Percentiles rank a stretch among this genome's conserved stretches.
phyloP scores from a whole-genome alignment of 805 yeast species.

The Saturnispora halmiae region DNA sequence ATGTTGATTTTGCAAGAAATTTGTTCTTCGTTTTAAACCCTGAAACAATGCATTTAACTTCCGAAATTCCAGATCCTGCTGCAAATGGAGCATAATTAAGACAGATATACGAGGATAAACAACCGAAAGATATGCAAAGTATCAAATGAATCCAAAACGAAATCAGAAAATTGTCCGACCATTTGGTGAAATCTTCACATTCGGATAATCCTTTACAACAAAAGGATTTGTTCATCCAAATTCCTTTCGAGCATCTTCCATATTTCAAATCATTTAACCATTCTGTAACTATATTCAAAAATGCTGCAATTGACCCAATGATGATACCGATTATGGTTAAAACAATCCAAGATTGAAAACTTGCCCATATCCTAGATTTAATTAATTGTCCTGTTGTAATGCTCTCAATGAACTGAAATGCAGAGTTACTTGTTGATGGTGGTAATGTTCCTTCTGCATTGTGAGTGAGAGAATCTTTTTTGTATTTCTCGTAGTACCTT shows the following conservation, averaged over 20 bases:
- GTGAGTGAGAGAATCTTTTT: neutral
- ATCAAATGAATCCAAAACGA: constrained; percentile 52
- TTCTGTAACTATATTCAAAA: constrained; percentile 72
- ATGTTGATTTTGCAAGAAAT: constrained; percentile 65
- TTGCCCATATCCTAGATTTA: constrained; percentile 15
- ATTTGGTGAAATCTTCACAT: constrained; percentile 63
- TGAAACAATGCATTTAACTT: constrained; percentile 86
- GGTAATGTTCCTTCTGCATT: neutral
- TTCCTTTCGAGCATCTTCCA: constrained; percentile 67
- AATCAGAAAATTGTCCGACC: constrained; percentile 40
- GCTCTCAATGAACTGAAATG: constrained; percentile 11
- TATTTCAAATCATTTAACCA: constrained; percentile 71
- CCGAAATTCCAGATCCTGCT: constrained; percentile 96
- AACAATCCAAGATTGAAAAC: constrained; percentile 59
- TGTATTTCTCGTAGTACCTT: constrained; percentile 18
- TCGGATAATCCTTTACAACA: constrained; percentile 60
- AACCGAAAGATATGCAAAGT: constrained; percentile 54
- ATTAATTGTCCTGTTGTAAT: constrained; percentile 10
- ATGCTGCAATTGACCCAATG: constrained; percentile 80
- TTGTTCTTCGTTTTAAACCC: constrained; percentile 70
- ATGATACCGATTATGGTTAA: constrained; percentile 64
- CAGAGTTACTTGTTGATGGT: constrained; percentile 11
- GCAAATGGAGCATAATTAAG: constrained; percentile 74
- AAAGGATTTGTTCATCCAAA: constrained; percentile 63
- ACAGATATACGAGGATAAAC: constrained; percentile 60